Conservation (phyloP, 495 filamentous ascomycete species). For the Daldinia childiae region DNA sequence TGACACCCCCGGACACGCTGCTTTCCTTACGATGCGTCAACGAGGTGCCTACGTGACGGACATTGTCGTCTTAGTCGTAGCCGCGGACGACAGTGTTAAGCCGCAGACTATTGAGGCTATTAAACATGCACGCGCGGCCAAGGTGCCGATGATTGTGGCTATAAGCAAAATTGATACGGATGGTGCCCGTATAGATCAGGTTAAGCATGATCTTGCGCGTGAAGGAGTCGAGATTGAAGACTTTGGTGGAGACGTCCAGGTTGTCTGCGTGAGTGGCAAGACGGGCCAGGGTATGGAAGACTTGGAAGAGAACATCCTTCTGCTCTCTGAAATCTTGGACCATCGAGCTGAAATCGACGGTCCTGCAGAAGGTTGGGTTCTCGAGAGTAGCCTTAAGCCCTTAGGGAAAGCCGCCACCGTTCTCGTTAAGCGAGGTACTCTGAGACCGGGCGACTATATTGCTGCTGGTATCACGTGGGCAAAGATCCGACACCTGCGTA, state of each 20-base stretch:
- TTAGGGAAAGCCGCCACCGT: conserved; percentile 89
- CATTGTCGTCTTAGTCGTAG: conserved; percentile 95
- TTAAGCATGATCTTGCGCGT: conserved; percentile 87
- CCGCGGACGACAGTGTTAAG: conserved; percentile 96
- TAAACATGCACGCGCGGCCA: conserved; percentile 89
- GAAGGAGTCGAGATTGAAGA: conserved; percentile 93
- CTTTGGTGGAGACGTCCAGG: conserved; percentile 93
- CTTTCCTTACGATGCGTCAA: conserved; percentile 94
- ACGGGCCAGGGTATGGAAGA: conserved; percentile 92
- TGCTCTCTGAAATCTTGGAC: conserved; percentile 88
- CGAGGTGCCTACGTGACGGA: conserved; percentile 96
- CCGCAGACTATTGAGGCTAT: conserved; percentile 97
- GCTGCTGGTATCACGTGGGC: conserved; percentile 90
- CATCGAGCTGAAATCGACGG: conserved; percentile 82
- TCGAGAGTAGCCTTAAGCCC: conserved; percentile 91
- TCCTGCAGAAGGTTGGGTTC: conserved; percentile 88
- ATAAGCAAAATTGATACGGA: conserved; percentile 97
- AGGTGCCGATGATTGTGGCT: conserved; percentile 97
- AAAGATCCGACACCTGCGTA: conserved; percentile 80
- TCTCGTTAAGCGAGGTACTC: conserved; percentile 85
- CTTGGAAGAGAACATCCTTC: conserved; percentile 87
- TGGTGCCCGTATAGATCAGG: conserved; percentile 76
- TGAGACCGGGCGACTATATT: conserved; percentile 81
- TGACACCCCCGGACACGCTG: conserved; percentile 96
- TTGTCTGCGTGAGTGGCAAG: conserved; percentile 89